Base-by-base conservation (phyloP, 2,329 filamentous ascomycete species). In the Teratosphaeria viscida region DNA sequence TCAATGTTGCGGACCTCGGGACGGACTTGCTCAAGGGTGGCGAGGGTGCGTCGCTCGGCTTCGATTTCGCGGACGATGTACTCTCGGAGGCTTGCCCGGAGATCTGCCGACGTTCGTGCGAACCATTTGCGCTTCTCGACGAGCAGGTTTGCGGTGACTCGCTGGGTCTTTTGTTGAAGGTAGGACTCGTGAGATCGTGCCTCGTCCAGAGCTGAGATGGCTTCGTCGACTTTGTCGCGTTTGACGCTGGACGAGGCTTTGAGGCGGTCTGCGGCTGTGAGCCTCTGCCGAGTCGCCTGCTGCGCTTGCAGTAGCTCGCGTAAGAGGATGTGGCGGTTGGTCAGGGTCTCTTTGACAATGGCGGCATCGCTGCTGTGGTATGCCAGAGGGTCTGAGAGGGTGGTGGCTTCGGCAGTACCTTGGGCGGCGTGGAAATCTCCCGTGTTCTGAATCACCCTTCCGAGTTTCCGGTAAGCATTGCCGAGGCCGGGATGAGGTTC, bases 301-400 rank as follows among this genome's bases (percentile, higher is more conserved):
- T 97, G 92, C 0, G 94, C 92, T 74, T 96, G 90, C 29, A 95
- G 77, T 61, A 97, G 85, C 70, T 99, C 94, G 61, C 94, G 90
- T 52, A 96, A 87, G 23, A 99, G 82, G 63, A 99, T 96, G 76
- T 99, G 94, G 12, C 94, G 89, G 77, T 99, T 99, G 3, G 94
- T 99, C 63, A 99, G 82, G 11, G 92, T 96, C 73, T 99, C 94
- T 75, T 99, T 99, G 66, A 97, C 94, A 67, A 97, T 95, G 72
- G 96, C 95, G 53, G 94, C 90, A 74, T 99, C 94, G 60, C 90
- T 87, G 53, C 91, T 96, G 76, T 97, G 91, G 72, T 97, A 96
- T 68, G 92, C 89, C 63, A 99, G 85, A 11, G 94, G 90, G 68
- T 99, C 94, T 54, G 90, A 91, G 56, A 99, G 82, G 1, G 92